Base-by-base conservation (phyloP, 805 yeast species). In the Candida ovalis region DNA sequence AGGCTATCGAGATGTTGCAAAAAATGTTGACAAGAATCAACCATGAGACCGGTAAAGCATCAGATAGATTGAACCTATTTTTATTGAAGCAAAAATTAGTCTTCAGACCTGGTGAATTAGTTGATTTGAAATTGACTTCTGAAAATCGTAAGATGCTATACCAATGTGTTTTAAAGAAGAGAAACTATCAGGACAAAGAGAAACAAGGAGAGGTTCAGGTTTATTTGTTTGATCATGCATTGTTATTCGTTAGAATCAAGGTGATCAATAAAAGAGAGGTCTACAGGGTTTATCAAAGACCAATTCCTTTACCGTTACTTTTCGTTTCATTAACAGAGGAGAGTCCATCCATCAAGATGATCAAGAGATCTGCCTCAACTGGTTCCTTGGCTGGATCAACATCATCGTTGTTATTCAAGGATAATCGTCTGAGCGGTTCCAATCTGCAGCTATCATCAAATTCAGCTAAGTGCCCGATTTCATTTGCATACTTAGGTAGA, bases 21-120 rank as follows among this genome's bases (percentile, higher is more conserved):
- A 85, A 81, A 52, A 81, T 90, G 52, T 77, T 94, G 68, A 82
- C 76, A 25, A 79, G 86, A 62, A 86, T 88, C 54, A 89, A 94
- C 64, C 76, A 80, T 43, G 97, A 91, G 57, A 83, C 95, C 37
- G 99, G 99, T 69, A 91, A 86, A 57, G 88, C 96, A 27, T 90
- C 94, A 35, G 97, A 92, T 72, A 77, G 97, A 54, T 89, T 90
- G 69, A 88, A 91, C 55, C 77, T 94, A 51, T 86, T 90, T 72
- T 83, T 90, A 43, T 75, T 94, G 63, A 87, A 88, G 60, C 96
- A 88, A 65, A 83, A 88, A 45, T 76, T 94, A 51, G 84, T 89
- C 27, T 86, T 84, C 70, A 77, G 86, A 52, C 84, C 84, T 4
- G 90, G 89, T 51, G 97, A 91, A 59, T 80, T 84, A 59, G 91